phyloP scores from a whole-genome alignment of 2,329 filamentous ascomycete genomes.

The Penicillium sp. region DNA sequence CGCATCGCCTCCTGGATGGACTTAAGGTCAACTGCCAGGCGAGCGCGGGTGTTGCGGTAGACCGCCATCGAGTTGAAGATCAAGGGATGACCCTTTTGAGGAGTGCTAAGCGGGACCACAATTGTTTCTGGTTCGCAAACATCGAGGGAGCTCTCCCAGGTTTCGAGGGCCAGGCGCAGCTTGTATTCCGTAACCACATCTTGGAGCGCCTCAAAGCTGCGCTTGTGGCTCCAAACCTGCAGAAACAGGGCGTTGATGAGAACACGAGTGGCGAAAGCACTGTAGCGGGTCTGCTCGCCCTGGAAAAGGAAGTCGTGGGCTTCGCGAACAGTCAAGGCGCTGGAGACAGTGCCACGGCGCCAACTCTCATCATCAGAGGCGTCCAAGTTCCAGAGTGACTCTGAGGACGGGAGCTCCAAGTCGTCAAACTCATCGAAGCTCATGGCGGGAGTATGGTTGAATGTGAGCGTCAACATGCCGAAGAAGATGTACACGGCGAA shows the following conservation, averaged over 20 bases:
- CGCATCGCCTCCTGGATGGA: constrained; percentile 92
- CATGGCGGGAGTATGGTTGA: constrained; percentile 97
- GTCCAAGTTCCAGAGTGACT: constrained; percentile 89
- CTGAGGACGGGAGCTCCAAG: constrained; percentile 85
- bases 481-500: constrained; percentile 99
- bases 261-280: constrained; percentile 91
- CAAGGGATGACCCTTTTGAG: constrained; percentile 91
- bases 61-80: constrained; percentile 98
- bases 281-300: constrained; percentile 85
- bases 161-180: constrained; percentile 88
- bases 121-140: constrained; percentile 89
- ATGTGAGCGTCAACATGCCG: constrained; percentile 87
- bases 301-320: constrained; percentile 96
- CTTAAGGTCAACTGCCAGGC: constrained; percentile 93
- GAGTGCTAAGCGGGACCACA: constrained; percentile 83
- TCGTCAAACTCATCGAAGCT: constrained; percentile 98
- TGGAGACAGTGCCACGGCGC: constrained; percentile 71
- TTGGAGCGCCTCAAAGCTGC: constrained; percentile 93
- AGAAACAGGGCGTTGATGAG: constrained; percentile 99
- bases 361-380: constrained; percentile 75
- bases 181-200: constrained; percentile 99
- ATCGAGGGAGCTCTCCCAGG: constrained; percentile 97
- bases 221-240: constrained; percentile 98
- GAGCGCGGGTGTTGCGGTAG: constrained; percentile 88
- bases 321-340: constrained; percentile 82